A percentile compares a stretch with the other conserved stretches of the same genome.
phyloP scores from a whole-genome alignment of 164 flowering plant species.

The Akebia trifoliata region DNA sequence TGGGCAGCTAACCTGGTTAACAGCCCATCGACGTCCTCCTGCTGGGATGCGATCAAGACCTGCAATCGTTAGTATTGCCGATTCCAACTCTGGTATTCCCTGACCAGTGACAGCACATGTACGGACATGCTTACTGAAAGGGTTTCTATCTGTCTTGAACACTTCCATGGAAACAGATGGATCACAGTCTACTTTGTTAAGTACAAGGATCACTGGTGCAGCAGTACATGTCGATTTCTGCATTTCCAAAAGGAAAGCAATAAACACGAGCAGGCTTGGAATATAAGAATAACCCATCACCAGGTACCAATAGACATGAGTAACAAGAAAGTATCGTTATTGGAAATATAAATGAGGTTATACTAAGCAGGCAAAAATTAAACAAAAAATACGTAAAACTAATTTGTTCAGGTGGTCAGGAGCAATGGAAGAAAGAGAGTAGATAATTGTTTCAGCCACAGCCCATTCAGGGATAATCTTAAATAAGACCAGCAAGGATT shows the following conservation, averaged over 20 bases:
- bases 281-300: too few species aligned
- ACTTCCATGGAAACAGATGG: slow-evolving; percentile 34
- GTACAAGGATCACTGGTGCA: slow-evolving; percentile 66
- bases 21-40: slow-evolving; percentile 83
- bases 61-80: slow-evolving; percentile 55
- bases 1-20: slow-evolving; percentile 67
- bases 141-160: slow-evolving; percentile 15
- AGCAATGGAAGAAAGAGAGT: too few species aligned
- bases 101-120: slow-evolving; percentile 86
- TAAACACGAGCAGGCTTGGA: background rate
- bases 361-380: too few species aligned
- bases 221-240: slow-evolving; percentile 47
- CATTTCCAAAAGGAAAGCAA: slow-evolving; percentile 14
- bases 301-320: too few species aligned
- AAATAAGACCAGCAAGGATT: too few species aligned
- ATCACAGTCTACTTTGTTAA: slow-evolving; percentile 82
- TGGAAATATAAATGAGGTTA: too few species aligned
- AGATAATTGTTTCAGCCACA: too few species aligned
- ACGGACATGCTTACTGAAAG: slow-evolving; percentile 49
- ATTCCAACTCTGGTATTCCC: slow-evolving; percentile 70
- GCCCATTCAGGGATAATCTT: too few species aligned
- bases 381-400: too few species aligned
- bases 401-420: too few species aligned
- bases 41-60: slow-evolving; percentile 60
- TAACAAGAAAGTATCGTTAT: too few species aligned